Conservation (phyloP, 2,329 filamentous ascomycete genomes). For the Canariomyces notabilis region DNA sequence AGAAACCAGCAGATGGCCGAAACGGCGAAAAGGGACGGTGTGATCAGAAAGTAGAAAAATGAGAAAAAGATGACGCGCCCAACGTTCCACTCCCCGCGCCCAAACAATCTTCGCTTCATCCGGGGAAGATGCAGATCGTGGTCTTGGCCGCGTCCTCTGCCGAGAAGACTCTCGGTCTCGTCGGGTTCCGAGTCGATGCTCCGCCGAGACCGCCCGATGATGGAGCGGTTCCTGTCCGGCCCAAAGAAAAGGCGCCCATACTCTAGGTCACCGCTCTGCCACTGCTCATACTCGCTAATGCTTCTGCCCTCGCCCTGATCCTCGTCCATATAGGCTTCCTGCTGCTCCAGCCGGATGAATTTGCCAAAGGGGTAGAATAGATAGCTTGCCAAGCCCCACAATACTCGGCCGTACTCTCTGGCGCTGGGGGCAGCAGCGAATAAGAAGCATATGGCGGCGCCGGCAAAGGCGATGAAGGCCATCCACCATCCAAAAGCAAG, state of each 20-base stretch:
- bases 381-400: slow-evolving; percentile 80
- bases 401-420: slow-evolving; percentile 75
- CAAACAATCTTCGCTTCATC: slow-evolving; percentile 82
- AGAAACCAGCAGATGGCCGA: slow-evolving; percentile 91
- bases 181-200: slow-evolving; percentile 80
- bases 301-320: slow-evolving; percentile 93
- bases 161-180: slow-evolving; percentile 86
- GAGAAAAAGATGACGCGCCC: slow-evolving; percentile 93
- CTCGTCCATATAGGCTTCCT: slow-evolving; percentile 90
- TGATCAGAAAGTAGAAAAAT: slow-evolving; percentile 91
- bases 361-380: slow-evolving; percentile 96
- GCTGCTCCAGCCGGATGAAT: slow-evolving; percentile 87
- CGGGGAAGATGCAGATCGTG: slow-evolving; percentile 34
- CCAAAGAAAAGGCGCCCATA: slow-evolving; percentile 96
- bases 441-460: slow-evolving; percentile 71
- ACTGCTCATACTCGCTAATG: slow-evolving; percentile 98
- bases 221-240: slow-evolving; percentile 68
- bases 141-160: slow-evolving; percentile 45
- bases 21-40: slow-evolving; percentile 77
- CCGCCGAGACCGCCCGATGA: slow-evolving; percentile 79
- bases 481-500: slow-evolving; percentile 96
- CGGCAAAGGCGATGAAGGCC: slow-evolving; percentile 66
- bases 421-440: slow-evolving; percentile 77
- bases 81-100: slow-evolving; percentile 90
- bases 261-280: slow-evolving; percentile 96